These are phyloP conservation scores for Apiospora saccharicola DNA, from an alignment of 2,329 filamentous ascomycete species.

Conservation along the genomic window DNA sequence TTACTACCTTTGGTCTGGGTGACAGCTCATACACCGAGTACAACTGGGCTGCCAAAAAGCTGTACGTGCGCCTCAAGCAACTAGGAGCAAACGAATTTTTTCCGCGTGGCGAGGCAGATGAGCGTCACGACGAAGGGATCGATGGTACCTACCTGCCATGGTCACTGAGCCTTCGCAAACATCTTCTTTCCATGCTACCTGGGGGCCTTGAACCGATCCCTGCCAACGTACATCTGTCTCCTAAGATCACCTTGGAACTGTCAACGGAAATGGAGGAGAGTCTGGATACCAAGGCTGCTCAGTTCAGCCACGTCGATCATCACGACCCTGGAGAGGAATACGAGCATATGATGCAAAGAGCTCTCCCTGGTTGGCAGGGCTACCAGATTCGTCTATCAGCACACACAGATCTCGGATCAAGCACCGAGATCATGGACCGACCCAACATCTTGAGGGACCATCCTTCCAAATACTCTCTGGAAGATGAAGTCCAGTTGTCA, in stretches of 20 bases:
- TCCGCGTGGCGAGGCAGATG: constrained; percentile 85
- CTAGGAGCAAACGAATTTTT: constrained; percentile 82
- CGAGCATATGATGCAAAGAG: constrained; percentile 34
- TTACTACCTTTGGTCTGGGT: constrained; percentile 89
- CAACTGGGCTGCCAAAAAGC: constrained; percentile 91
- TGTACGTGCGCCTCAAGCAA: constrained; percentile 83
- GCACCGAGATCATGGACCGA: constrained; percentile 39
- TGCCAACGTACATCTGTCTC: constrained; percentile 75
- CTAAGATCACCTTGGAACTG: constrained; percentile 70
- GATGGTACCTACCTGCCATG: constrained; percentile 85
- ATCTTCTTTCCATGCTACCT: constrained; percentile 73
- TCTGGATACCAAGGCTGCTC: constrained; percentile 35
- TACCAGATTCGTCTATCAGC: constrained; percentile 37
- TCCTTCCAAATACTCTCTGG: constrained; percentile 43
- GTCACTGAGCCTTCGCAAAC: constrained; percentile 71
- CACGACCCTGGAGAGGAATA: constrained; percentile 30
- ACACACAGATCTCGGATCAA: constrained; percentile 27
- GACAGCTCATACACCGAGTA: constrained; percentile 97
- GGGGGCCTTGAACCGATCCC: constrained; percentile 73
- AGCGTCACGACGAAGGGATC: constrained; percentile 89
- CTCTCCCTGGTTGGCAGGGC: constrained; percentile 28
- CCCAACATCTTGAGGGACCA: constrained; percentile 47
- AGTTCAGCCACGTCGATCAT: constrained; percentile 40
- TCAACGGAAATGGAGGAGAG: constrained; percentile 34
- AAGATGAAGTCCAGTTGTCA: constrained; percentile 26